Base-by-base conservation (phyloP, 352 stramenopile species). In the Phytophthora quininea region DNA sequence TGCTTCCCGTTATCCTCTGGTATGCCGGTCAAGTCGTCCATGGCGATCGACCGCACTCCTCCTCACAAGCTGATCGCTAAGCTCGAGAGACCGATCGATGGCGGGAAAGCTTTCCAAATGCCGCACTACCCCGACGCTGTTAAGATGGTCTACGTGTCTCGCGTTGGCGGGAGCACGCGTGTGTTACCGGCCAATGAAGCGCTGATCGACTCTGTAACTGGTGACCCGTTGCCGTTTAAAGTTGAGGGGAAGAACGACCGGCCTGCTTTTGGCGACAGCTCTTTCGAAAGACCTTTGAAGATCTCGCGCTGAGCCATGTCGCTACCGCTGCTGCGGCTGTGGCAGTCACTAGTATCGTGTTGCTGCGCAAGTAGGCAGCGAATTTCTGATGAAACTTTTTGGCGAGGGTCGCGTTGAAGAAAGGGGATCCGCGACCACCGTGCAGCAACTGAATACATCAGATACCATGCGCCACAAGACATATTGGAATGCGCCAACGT, bases 131-230 rank as follows among this genome's bases (percentile, higher is more conserved):
- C 52, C 1, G 58, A 74, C 43, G 61, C 71, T 47, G 70, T 93
- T 35, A 88, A 91, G 63, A 87, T 87, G 82, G 74, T 90, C 33
- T 91, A 90, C 55, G 76, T 93, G 14, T 85, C 82, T 63, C 71
- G 73, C 11, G 85, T 93, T 3, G 85, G 82, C 30, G 73, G 76
- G 15, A 82, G 85, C 6, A 75, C 81, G 3, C 58, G 58, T 32
- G 76, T 87, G 27, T 59, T 90, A n/a, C 33, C 67, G 0, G 8
- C 48, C 0, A 50, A 75, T 2, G 73, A 88, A 43, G 70, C 82
- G 8, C 72, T 93, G 14, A 62, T 91, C 12, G 79, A 93, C 42
- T n/a, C 58, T 3, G 48, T 46, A 19, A 86, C 80, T 5, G 82
- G 82, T 3, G 56, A 82, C 7, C 81, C 79, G 0, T 48, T 76